Base-by-base conservation (phyloP, 768 basidiomycete species). In the Nevesoporus exiguus region DNA sequence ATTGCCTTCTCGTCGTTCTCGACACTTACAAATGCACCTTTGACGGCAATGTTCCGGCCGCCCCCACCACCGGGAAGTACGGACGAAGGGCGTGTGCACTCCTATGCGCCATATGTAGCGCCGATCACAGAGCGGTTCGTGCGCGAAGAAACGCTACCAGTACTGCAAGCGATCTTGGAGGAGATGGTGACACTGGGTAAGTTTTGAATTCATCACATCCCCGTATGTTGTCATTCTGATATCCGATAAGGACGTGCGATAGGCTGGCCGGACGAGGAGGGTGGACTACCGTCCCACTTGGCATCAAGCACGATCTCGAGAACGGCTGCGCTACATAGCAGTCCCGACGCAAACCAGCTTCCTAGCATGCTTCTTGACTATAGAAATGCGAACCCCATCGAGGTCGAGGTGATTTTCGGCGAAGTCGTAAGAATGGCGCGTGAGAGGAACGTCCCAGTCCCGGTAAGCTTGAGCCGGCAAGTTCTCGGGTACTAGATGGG, bases 391-490 rank as follows among this genome's bases (percentile, higher is more conserved):
- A 73, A 73, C 49, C 83, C 86, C 36, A 78, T 86, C 55, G 86
- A 88, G 69, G 79, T 87, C 1, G 85, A 87, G 63, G 82, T 78
- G 13, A 82, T 87, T 39, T 54, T 86, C 5, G 85, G 86, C 0
- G 79, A 84, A 55, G 77, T 85, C 1, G 49, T 60, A 5, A 51
- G 52, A 17, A 54, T 65, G 51, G 45, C 43, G 8, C 57, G 61
- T 27, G 51, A 66, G 48, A 60, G 27, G 43, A 52, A 42, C 15
- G 57, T 66, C 22, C 46, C 55, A 1, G 25, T 62, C 36, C 63
- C 54, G 13, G 61, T 63, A 19, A 47, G 57, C 14, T 43, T 47
- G 14, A 5, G 14, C 21, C 33, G 17, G 19, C 6, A 5, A 5
- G 19, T 6, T 24, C 37, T 19, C 15, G 14, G 29, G 22, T 9